These are phyloP conservation scores for Flaveria trinervia DNA, from an alignment of 129 eudicot genomes.

Conservation along the genomic window DNA sequence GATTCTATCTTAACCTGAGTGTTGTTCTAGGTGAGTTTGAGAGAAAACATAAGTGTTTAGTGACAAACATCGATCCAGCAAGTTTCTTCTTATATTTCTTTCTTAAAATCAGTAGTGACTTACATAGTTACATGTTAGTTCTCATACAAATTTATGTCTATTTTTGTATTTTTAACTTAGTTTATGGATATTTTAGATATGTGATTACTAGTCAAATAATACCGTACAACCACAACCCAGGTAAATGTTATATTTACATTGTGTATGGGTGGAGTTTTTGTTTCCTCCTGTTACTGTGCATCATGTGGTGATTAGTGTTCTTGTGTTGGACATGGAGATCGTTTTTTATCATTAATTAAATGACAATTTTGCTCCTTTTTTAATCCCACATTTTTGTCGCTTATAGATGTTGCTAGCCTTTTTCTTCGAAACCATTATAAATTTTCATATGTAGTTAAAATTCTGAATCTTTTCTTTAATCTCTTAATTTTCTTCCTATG, in stretches of 20 bases:
- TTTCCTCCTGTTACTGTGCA: not conserved
- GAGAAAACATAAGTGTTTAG: no score
- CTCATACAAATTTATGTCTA: not conserved
- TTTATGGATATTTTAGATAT: not conserved
- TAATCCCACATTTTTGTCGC: not conserved
- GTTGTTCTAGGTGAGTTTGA: no score
- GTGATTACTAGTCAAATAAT: not conserved
- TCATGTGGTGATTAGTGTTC: not conserved
- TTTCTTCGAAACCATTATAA: not conserved
- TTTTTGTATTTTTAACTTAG: not conserved
- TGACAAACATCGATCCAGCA: no score
- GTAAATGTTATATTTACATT: not conserved
- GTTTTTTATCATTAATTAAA: not conserved
- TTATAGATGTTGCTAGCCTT: not conserved
- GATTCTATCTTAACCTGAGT: no score
- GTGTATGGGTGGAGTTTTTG: not conserved
- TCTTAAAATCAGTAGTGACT: not conserved
- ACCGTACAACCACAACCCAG: not conserved
- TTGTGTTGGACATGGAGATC: not conserved
- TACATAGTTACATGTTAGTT: not conserved
- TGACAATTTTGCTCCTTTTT: not conserved
- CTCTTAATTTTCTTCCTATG: not conserved
- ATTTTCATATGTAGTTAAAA: not conserved
- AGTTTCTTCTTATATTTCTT: conserved; percentile 2
- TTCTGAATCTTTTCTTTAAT: not conserved